phyloP scores from a whole-genome alignment of 441 rosid genomes.

The Adansonia gregorii region DNA sequence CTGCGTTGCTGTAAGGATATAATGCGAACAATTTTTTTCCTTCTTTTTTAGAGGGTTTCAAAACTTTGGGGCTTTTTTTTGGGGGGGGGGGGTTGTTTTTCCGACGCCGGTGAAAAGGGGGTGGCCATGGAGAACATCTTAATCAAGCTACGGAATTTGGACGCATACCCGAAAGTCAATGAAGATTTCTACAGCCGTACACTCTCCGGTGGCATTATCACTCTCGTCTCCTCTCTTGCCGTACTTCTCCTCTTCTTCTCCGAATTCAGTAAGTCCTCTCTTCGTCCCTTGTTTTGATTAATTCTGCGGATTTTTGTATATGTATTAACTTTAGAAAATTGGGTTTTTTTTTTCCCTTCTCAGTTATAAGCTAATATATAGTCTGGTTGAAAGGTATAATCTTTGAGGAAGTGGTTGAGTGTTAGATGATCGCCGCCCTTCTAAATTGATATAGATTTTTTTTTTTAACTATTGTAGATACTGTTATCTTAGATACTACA shows the following conservation, averaged over 20 bases:
- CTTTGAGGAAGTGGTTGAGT: neutral
- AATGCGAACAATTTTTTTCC: neutral
- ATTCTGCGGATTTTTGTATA: neutral
- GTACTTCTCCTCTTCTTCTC: conserved; percentile 89
- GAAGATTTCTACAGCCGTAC: conserved; percentile 98
- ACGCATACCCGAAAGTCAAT: conserved; percentile 94
- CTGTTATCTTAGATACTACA: neutral
- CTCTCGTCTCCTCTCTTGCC: conserved; percentile 74
- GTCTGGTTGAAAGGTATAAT: neutral
- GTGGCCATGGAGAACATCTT: conserved; percentile 34
- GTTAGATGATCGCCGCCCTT: neutral
- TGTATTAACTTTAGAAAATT: neutral
- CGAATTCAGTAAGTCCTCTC: conserved; percentile 69
- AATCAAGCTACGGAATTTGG: conserved; percentile 72
- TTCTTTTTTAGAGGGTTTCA: neutral
- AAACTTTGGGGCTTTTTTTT: neutral
- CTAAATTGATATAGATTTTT: neutral
- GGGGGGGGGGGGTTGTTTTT: neutral
- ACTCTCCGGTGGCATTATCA: conserved; percentile 90
- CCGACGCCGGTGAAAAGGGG: conserved; percentile 15
- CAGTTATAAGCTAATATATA: neutral
- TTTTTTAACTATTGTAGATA: neutral
- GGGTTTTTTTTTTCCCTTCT: neutral
- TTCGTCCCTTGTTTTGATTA: neutral
- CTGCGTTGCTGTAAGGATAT: neutral